Conservation (phyloP, 1,284 basidiomycete genomes). For the Lentinula novae-zelandiae region DNA sequence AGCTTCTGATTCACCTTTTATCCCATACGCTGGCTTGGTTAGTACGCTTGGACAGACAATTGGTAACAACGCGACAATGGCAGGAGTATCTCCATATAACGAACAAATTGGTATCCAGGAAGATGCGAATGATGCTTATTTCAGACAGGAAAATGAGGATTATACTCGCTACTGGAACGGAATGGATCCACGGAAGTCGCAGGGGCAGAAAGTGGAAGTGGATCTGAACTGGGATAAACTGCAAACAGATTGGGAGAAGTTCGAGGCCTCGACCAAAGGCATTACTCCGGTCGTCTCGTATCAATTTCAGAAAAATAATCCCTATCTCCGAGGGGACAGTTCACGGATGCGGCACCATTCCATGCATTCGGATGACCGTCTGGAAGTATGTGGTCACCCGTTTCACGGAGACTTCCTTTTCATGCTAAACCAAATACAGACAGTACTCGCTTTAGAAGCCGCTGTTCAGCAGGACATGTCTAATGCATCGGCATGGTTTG, state of each 20-base stretch:
- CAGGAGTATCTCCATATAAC: conserved; percentile 20
- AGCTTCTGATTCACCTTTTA: conserved; percentile 25
- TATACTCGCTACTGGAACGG: conserved; percentile 54
- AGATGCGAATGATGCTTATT: conserved; percentile 64
- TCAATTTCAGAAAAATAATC: conserved; percentile 80
- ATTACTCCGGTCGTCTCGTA: conserved; percentile 61
- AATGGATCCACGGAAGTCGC: conserved; percentile 8
- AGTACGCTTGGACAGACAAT: not conserved
- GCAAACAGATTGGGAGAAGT: conserved; percentile 82
- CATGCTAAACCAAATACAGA: conserved; percentile 41
- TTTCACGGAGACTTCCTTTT: conserved; percentile 10
- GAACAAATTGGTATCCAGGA: conserved; percentile 27
- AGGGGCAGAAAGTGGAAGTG: conserved; percentile 18
- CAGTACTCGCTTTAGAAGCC: conserved; percentile 87
- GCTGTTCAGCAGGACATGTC: conserved; percentile 77
- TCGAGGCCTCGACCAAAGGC: conserved; percentile 66
- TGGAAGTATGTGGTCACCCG: conserved; percentile 49
- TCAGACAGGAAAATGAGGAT: conserved; percentile 67
- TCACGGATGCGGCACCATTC: conserved; percentile 53
- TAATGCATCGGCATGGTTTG: conserved; percentile 81
- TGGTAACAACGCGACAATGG: conserved; percentile 10
- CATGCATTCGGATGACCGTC: conserved; percentile 44
- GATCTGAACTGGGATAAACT: conserved; percentile 43
- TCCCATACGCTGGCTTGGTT: not conserved
- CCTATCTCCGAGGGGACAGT: conserved; percentile 64